phyloP scores from a whole-genome alignment of 2,329 filamentous ascomycete species.

The Xylariaceae sp. region DNA sequence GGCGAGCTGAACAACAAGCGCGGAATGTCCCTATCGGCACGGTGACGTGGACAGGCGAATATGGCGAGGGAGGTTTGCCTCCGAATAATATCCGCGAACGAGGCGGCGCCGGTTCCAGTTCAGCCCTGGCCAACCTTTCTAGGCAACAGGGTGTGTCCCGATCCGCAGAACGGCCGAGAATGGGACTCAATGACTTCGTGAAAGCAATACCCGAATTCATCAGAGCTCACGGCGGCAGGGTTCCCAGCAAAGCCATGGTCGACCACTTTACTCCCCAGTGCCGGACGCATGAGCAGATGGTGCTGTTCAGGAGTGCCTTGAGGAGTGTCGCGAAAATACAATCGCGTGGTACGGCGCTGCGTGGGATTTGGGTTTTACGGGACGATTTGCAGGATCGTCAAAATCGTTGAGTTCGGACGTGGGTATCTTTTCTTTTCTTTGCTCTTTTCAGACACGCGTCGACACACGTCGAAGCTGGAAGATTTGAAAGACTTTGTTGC shows the following conservation, averaged over 20 bases:
- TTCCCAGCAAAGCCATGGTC: slow-evolving; percentile 77
- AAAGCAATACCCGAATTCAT: slow-evolving; percentile 68
- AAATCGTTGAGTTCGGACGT: background rate
- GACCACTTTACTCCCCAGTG: slow-evolving; percentile 86
- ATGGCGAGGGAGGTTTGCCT: slow-evolving; percentile 70
- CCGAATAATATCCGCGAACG: slow-evolving; percentile 45
- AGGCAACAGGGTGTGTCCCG: slow-evolving; percentile 49
- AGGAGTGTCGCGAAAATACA: slow-evolving; percentile 70
- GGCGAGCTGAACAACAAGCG: slow-evolving; percentile 67
- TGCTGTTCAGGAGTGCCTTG: slow-evolving; percentile 77
- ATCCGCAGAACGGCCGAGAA: slow-evolving; percentile 1
- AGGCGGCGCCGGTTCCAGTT: slow-evolving; percentile 48
- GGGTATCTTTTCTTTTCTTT: too few relatives aligned
- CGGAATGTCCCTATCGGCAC: slow-evolving; percentile 71
- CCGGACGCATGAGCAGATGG: slow-evolving; percentile 59
- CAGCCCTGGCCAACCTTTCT: slow-evolving; percentile 53
- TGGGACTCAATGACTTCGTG: slow-evolving; percentile 35
- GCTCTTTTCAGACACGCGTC: too few relatives aligned
- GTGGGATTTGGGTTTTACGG: slow-evolving; percentile 48
- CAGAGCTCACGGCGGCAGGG: slow-evolving; percentile 67
- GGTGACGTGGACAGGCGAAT: slow-evolving; percentile 88
- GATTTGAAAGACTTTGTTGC: too few relatives aligned
- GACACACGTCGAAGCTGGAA: too few relatives aligned
- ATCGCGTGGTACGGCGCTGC: slow-evolving; percentile 47
- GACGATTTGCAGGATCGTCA: slow-evolving; percentile 6